These are phyloP conservation scores for Xeromyces bisporus DNA, from an alignment of 495 filamentous ascomycete species.

Conservation along the genomic window DNA sequence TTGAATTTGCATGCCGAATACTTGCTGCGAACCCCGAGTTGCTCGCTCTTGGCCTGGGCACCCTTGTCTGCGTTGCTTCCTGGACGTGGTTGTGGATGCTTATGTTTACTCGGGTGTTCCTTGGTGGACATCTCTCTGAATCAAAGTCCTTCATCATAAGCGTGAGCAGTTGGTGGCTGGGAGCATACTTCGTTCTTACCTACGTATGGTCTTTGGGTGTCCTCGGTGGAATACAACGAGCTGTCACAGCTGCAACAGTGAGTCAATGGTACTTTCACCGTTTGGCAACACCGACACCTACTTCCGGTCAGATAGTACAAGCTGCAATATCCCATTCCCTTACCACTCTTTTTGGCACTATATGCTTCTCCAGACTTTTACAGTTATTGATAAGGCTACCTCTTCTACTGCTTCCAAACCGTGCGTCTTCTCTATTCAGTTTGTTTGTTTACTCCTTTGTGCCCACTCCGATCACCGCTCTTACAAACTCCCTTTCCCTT, in stretches of 20 bases:
- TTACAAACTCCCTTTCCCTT: slow-evolving; percentile 79
- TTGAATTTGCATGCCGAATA: slow-evolving; percentile 82
- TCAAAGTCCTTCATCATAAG: slow-evolving; percentile 59
- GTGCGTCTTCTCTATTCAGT: slow-evolving; percentile 44
- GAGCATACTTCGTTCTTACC: slow-evolving; percentile 73
- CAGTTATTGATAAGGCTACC: slow-evolving; percentile 71
- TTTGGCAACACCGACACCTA: slow-evolving; percentile 56
- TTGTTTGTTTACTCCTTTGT: slow-evolving; percentile 58
- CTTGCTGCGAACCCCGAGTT: slow-evolving; percentile 71
- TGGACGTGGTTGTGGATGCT: slow-evolving; percentile 95
- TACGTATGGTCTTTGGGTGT: slow-evolving; percentile 90
- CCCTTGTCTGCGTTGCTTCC: slow-evolving; percentile 53
- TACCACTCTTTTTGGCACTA: slow-evolving; percentile 81
- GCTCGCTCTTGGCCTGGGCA: slow-evolving; percentile 62
- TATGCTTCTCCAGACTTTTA: slow-evolving; percentile 69
- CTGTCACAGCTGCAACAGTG: slow-evolving; percentile 85
- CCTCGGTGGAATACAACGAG: slow-evolving; percentile 68
- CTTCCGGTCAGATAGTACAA: slow-evolving; percentile 59
- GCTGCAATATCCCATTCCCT: slow-evolving; percentile 66
- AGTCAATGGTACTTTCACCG: slow-evolving; percentile 99
- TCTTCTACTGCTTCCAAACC: slow-evolving; percentile 63
- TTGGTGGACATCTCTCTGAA: slow-evolving; percentile 58
- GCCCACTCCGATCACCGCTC: slow-evolving; percentile 62
- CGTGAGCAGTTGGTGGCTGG: slow-evolving; percentile 79
- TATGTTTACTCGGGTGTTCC: slow-evolving; percentile 92